A percentile compares a stretch with the other conserved stretches of the same genome.
Evolutionary conservation across 306 rosid genomes (phyloP).

Genomic region (Sesbania bispinosa): DNA sequence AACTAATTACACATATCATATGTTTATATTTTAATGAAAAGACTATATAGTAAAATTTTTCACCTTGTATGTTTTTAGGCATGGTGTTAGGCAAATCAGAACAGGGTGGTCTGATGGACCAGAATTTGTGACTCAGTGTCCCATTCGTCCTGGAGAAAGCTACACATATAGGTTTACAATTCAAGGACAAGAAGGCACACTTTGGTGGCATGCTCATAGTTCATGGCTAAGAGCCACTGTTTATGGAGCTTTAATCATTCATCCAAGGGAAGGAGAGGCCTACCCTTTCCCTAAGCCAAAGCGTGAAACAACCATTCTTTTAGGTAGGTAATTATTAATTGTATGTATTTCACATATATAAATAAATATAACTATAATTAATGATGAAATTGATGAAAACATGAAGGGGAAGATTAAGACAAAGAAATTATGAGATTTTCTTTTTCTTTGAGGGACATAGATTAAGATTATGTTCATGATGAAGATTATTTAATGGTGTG

Average conservation of each 20-base stretch:
- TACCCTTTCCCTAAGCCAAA: slow-evolving; percentile 83
- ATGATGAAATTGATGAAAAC: slow-evolving; percentile 3
- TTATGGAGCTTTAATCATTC: slow-evolving; percentile 82
- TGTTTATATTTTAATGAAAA: no score
- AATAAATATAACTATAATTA: background rate
- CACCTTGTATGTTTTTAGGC: slow-evolving; percentile 43
- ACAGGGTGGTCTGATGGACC: slow-evolving; percentile 99
- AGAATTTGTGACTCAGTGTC: slow-evolving; percentile 92
- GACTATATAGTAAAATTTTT: no score
- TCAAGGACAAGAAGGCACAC: slow-evolving; percentile 87
- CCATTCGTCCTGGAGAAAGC: slow-evolving; percentile 78
- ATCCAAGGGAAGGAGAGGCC: slow-evolving; percentile 61
- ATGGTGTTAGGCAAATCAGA: slow-evolving; percentile 82
- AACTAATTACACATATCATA: no score
- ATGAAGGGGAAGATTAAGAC: background rate
- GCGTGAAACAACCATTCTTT: slow-evolving; percentile 65
- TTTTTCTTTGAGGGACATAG: background rate
- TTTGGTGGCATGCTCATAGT: slow-evolving; percentile 99
- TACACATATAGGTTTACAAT: slow-evolving; percentile 78
- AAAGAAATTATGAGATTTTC: background rate
- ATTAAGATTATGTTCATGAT: slow-evolving; percentile 5
- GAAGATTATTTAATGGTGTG: background rate
- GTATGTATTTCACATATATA: background rate
- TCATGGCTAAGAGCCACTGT: slow-evolving; percentile 96
- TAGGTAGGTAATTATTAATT: slow-evolving; percentile 70